phyloP scores from a whole-genome alignment of 352 stramenopile species.

The Thalassiosira sp. region DNA sequence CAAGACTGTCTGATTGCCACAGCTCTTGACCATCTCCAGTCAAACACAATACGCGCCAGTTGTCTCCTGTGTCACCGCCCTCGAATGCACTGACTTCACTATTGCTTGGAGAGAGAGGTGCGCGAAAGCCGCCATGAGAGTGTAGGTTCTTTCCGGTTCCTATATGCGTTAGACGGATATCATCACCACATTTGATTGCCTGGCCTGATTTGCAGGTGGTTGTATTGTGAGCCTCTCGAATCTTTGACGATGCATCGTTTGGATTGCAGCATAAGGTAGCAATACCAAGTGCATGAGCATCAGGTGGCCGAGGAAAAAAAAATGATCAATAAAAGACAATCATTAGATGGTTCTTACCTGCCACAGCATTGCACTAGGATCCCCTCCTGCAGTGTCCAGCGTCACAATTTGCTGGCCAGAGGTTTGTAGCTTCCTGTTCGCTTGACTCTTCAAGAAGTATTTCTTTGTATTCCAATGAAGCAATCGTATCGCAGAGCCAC shows the following conservation, averaged over 20 bases:
- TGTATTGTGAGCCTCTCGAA: conserved; percentile 51
- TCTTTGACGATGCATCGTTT: conserved; percentile 2
- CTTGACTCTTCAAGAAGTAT: conserved; percentile 69
- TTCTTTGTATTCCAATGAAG: conserved; percentile 47
- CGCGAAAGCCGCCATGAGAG: conserved; percentile 68
- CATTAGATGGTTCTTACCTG: conserved; percentile 33
- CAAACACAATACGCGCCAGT: conserved; percentile 68
- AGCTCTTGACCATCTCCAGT: conserved; percentile 11
- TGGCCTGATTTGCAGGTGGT: conserved; percentile 50
- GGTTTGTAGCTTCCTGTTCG: conserved; percentile 68
- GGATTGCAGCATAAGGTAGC: not conserved
- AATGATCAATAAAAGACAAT: conserved; percentile 26
- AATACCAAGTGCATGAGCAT: too few relatives aligned
- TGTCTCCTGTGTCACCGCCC: conserved; percentile 76
- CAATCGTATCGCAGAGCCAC: conserved; percentile 81
- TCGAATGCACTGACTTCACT: conserved; percentile 84
- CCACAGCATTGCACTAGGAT: conserved; percentile 4
- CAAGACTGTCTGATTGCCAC: conserved; percentile 59
- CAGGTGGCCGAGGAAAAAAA: conserved; percentile 8
- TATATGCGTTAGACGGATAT: conserved; percentile 81
- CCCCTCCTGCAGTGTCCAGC: conserved; percentile 9
- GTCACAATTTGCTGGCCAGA: conserved; percentile 86
- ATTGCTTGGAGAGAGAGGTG: conserved; percentile 60
- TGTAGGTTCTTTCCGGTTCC: conserved; percentile 81
- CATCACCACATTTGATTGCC: conserved; percentile 67